phyloP scores from a whole-genome alignment of 2,329 filamentous ascomycete species.

The Claviceps maximensis region DNA sequence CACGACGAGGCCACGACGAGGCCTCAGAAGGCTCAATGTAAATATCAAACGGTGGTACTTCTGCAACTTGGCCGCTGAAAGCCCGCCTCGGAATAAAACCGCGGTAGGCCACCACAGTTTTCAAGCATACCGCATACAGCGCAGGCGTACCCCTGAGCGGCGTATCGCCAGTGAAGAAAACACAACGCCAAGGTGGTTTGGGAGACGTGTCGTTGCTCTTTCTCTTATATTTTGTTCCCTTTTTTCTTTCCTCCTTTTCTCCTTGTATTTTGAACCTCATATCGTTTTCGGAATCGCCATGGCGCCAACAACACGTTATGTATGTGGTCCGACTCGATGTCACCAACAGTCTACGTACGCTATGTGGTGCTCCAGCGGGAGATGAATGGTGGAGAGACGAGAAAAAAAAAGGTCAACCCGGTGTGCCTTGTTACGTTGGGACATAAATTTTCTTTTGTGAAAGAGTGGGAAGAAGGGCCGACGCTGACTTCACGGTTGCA shows the following conservation, averaged over 20 bases:
- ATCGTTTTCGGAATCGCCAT: background rate
- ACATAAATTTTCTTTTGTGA: too few relatives aligned
- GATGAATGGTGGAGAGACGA: too few relatives aligned
- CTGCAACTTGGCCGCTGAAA: background rate
- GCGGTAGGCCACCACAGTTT: background rate
- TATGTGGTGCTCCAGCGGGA: too few relatives aligned
- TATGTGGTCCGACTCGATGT: too few relatives aligned
- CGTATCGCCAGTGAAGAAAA: background rate
- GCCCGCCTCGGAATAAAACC: background rate
- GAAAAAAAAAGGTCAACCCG: too few relatives aligned
- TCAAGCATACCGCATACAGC: background rate
- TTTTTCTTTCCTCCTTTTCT: too few relatives aligned
- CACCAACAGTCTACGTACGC: too few relatives aligned
- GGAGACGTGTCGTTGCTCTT: background rate
- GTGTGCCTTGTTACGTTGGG: too few relatives aligned
- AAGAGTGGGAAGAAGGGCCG: background rate
- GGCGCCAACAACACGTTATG: background rate
- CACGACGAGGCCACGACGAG: background rate
- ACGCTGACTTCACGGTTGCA: background rate
- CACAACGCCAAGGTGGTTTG: background rate
- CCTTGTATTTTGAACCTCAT: background rate
- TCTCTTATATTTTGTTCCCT: too few relatives aligned
- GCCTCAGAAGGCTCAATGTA: too few relatives aligned
- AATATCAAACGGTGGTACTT: too few relatives aligned
- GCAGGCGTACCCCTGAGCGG: background rate